Evolutionary conservation across 2,329 filamentous ascomycete species (phyloP).

Genomic region (Talaromyces sp.): DNA sequence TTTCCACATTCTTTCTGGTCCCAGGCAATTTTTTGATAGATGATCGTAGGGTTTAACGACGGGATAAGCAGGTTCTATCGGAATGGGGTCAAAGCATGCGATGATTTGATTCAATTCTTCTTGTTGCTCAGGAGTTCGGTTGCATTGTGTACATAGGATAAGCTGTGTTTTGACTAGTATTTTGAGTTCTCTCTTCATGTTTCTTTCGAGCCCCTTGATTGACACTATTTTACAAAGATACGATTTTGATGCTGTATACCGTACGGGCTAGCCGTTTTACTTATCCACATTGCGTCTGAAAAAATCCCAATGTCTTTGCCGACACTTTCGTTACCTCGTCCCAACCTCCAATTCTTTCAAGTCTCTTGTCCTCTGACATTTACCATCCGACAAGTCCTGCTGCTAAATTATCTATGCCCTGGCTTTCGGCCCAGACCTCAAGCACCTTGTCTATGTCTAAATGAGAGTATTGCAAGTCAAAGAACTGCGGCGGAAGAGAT

Average conservation of each 20-base stretch:
- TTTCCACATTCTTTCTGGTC: neutral
- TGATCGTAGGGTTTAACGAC: neutral
- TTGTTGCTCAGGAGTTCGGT: neutral
- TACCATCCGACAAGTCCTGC: neutral
- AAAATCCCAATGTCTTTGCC: neutral
- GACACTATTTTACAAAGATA: no score
- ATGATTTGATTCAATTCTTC: neutral
- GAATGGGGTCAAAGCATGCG: neutral
- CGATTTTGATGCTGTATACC: neutral
- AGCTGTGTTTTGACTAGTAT: neutral
- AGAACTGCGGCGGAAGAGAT: constrained; percentile 6
- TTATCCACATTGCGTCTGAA: no score
- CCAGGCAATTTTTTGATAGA: neutral
- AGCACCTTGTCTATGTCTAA: constrained; percentile 6
- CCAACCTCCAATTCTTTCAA: neutral
- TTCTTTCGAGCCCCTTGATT: neutral
- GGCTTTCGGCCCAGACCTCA: constrained; percentile 8
- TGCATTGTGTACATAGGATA: constrained; percentile 4
- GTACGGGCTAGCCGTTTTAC: neutral
- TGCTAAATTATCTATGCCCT: neutral
- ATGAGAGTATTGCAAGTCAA: constrained; percentile 7
- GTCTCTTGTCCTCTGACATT: neutral
- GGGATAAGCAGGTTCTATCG: neutral
- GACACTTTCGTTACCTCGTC: neutral
- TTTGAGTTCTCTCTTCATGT: neutral